These are phyloP conservation scores for Chytriomyces sp. DNA, from an alignment of 192 early-diverging fungal species.

Conservation along the genomic window DNA sequence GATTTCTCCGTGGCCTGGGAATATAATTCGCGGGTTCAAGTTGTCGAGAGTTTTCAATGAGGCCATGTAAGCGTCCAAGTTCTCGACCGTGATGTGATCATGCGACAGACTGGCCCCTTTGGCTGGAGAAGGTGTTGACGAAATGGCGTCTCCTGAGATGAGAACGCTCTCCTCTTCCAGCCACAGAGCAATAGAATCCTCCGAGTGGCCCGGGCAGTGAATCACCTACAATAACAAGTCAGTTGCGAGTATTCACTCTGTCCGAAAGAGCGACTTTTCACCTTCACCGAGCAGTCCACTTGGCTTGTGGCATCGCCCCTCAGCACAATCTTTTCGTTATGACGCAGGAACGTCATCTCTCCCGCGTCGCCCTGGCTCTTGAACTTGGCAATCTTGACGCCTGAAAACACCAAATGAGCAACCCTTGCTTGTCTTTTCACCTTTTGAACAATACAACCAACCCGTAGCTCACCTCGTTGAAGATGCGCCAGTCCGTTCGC, in stretches of 20 bases:
- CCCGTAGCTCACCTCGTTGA: no score
- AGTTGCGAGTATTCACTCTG: neutral
- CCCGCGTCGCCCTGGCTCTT: neutral
- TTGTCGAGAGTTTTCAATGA: neutral
- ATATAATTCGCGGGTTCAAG: constrained; percentile 5
- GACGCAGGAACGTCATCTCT: neutral
- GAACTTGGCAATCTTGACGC: neutral
- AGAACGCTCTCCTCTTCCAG: neutral
- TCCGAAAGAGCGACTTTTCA: neutral
- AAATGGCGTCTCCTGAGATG: constrained; percentile 10
- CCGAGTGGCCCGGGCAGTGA: constrained; percentile 9
- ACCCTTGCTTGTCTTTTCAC: no score
- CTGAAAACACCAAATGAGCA: no score
- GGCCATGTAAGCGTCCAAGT: neutral
- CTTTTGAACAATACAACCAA: no score
- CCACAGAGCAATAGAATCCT: neutral
- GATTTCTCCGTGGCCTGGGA: constrained; percentile 13
- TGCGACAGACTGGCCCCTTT: neutral
- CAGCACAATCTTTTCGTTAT: neutral
- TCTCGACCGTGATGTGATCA: neutral
- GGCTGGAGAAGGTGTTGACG: constrained; percentile 3
- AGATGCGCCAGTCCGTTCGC: neutral
- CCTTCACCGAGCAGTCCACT: neutral
- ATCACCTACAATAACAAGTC: neutral
- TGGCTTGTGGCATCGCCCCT: neutral